A percentile compares a stretch with the other conserved stretches of the same genome.
Evolutionary conservation across 441 rosid genomes (phyloP).

Genomic region (Syzygium syzygioides): DNA sequence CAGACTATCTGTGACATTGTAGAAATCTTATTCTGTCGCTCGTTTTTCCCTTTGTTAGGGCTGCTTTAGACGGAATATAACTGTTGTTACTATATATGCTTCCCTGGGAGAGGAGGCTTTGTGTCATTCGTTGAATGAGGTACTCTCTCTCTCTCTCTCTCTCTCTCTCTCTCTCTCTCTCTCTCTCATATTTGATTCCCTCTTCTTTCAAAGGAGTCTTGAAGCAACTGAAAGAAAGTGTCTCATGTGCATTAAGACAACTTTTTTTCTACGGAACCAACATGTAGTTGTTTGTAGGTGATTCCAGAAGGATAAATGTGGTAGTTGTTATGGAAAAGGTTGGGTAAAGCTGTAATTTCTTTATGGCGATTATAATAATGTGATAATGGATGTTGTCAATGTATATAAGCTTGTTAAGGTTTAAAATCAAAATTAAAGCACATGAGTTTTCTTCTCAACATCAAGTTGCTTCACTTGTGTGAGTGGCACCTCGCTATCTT

Average conservation of each 20-base stretch:
- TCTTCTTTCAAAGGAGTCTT: neutral
- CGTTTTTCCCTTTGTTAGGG: conserved; percentile 43
- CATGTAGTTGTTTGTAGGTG: neutral
- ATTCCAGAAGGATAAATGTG: neutral
- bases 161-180: conserved; percentile 1
- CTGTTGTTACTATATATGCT: conserved; percentile 91
- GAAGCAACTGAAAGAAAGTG: neutral
- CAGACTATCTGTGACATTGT: neutral
- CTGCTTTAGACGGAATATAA: conserved; percentile 81
- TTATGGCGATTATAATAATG: neutral
- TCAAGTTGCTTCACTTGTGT: neutral
- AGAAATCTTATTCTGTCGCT: neutral
- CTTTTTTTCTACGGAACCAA: neutral
- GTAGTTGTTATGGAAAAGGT: neutral
- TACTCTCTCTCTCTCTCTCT: conserved; percentile 13
- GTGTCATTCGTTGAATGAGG: conserved; percentile 95
- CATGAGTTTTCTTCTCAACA: neutral
- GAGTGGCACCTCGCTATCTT: neutral
- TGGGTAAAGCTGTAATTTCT: neutral
- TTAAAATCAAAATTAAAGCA: neutral
- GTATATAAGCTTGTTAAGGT: neutral
- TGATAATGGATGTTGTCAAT: neutral
- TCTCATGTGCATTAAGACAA: neutral
- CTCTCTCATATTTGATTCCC: neutral
- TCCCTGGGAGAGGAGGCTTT: conserved; percentile 94